Evolutionary conservation across 2,329 filamentous ascomycete species (phyloP).

Genomic region (Mycogone perniciosa): DNA sequence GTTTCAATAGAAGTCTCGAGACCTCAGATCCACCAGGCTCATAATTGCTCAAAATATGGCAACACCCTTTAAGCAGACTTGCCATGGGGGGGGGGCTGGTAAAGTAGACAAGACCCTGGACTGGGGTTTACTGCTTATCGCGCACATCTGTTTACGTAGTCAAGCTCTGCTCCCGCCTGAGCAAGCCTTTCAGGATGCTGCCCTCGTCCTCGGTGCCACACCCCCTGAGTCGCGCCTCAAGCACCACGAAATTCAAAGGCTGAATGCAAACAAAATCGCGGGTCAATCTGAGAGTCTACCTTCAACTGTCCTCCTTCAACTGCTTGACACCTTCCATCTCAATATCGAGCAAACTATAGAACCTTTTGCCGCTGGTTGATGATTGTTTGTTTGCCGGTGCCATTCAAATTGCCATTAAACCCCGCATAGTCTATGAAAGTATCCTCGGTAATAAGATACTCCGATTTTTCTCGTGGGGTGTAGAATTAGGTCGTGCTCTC

Average conservation of each 20-base stretch:
- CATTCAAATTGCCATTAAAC: conserved; percentile 81
- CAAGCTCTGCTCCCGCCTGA: conserved; percentile 68
- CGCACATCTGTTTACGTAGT: conserved; percentile 60
- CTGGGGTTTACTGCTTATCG: conserved; percentile 18
- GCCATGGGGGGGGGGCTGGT: too few relatives aligned
- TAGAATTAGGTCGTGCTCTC: conserved; percentile 79
- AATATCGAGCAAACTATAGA: conserved; percentile 80
- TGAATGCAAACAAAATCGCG: conserved; percentile 77
- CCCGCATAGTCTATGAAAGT: conserved; percentile 81
- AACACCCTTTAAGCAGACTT: too few relatives aligned
- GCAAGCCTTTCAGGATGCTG: conserved; percentile 60
- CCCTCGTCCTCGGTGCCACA: conserved; percentile 72
- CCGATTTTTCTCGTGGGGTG: conserved; percentile 60
- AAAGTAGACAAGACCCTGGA: too few relatives aligned
- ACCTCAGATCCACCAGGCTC: too few relatives aligned
- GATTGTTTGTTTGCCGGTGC: conserved; percentile 74
- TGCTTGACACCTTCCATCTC: conserved; percentile 98
- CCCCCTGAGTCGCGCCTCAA: conserved; percentile 68
- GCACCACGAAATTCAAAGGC: conserved; percentile 65
- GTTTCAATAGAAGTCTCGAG: too few relatives aligned
- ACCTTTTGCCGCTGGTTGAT: conserved; percentile 65
- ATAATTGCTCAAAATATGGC: too few relatives aligned
- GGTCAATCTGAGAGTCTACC: conserved; percentile 53
- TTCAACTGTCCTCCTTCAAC: conserved; percentile 52
- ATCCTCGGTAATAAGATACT: conserved; percentile 56